phyloP scores from a whole-genome alignment of 257 asterid species.

The Nicotiana benthamiana region DNA sequence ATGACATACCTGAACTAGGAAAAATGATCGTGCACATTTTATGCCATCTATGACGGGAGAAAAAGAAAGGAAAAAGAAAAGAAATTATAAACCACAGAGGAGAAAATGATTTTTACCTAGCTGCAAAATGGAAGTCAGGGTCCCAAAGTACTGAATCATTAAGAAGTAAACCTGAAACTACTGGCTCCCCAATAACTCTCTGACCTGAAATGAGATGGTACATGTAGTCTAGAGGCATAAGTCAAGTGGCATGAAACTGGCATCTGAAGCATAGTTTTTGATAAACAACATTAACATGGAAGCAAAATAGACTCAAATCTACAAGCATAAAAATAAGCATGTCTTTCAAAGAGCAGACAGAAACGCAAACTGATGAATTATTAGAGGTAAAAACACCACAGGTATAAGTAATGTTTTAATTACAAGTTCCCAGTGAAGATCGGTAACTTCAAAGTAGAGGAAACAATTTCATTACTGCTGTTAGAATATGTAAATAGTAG shows the following conservation, averaged over 20 bases:
- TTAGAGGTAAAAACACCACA: not conserved
- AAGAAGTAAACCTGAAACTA: constrained; percentile 79
- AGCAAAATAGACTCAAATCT: not conserved
- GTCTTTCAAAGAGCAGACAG: not conserved
- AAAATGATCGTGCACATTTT: not conserved
- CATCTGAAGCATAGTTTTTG: not conserved
- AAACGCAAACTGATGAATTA: not conserved
- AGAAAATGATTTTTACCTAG: constrained; percentile 46
- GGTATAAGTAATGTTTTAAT: not conserved
- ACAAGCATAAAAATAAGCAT: not conserved
- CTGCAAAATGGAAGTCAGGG: constrained; percentile 73
- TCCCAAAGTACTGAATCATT: constrained; percentile 90
- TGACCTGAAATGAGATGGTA: constrained; percentile 48
- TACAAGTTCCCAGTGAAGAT: not conserved
- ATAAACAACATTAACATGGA: not conserved
- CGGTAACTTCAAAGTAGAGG: not conserved
- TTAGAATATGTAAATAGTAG: too few relatives aligned
- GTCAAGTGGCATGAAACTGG: not conserved
- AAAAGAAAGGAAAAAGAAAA: not conserved
- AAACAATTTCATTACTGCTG: not conserved
- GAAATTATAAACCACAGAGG: constrained; percentile 12
- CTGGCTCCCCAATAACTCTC: constrained; percentile 92
- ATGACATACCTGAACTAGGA: constrained; percentile 60
- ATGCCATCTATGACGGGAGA: constrained; percentile 2
- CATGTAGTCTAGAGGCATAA: not conserved